Base-by-base conservation (phyloP, 768 basidiomycete species). In the Russula lepida region DNA sequence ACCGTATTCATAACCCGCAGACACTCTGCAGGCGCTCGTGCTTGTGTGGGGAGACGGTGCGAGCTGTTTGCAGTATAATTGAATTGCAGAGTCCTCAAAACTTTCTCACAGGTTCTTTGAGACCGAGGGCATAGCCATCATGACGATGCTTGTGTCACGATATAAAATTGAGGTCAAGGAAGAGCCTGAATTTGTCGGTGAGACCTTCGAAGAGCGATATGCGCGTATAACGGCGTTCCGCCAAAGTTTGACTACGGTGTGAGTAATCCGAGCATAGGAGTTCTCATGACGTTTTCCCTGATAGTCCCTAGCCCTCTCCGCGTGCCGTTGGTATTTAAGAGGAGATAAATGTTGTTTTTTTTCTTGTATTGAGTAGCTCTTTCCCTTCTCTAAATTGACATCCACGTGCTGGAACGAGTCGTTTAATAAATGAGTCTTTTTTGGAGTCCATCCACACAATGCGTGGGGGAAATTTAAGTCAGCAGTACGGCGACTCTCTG, bases 161-260 rank as follows among this genome's bases (percentile, higher is more conserved):
- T 82, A 80, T 65, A 78, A 74, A 56, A 74, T 82, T 49, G 73
- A 75, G 49, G 62, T 81, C 32, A 79, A 79, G 60, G 79, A 81
- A 33, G 80, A 83, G 52, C 76, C 62, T 72, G 70, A 78, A 58
- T 81, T 77, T 64, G 70, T 73, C 0, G 60, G 67, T 12, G 79
- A 81, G 67, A 74, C 76, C 0, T 77, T 79, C 54, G 77, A 77
- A 60, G 69, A 77, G 58, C 73, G 74, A 43, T 78, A 73, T 56
- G 71, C 68, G 21, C 62, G 64, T 15, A 19, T 66, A 2, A 55
- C 52, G 12, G 51, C 46, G 6, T 60, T 39, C 17, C 2, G 21
- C 1, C 53, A 43, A 23, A 35, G 23, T 0, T 27, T 67, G 27
- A 59, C 62, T 19, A 58, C 32, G 15, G 54, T n/a, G 64, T 64